Evolutionary conservation across 805 yeast species (phyloP), one percentile per base, ranked within the genome.

Genomic region (Priceomyces medius): DNA sequence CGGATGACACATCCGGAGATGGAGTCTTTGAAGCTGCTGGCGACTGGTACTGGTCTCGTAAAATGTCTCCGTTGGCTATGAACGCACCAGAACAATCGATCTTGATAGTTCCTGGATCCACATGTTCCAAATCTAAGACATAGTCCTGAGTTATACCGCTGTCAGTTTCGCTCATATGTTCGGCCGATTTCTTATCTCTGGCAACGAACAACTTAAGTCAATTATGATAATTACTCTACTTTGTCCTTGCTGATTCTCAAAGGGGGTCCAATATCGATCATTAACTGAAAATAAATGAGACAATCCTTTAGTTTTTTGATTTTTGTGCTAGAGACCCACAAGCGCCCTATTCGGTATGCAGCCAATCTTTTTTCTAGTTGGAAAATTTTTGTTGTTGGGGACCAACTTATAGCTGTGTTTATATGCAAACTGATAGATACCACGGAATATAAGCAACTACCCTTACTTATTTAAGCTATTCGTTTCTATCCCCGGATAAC

Each of bases 11-110:
- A 19, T 55, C 53, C 16, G 63, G 59, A 2, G 62, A 44, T 2
- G 57, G 50, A 7, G 57, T 50, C 2, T 43, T 36, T 3, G 57
- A 45, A 2, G 48, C 36, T 4, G 44, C 38, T 4, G 53, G 40
- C 5, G 51, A 38, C 17, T 38, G 24, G 4, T 37, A 31, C 6
- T 43, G 41, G 17, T 58, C 58, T 21, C 63, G 53, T 20, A 68
- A 48, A 35, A 69, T 48, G 39, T 63, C 61, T 46, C 69, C 74
- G 43, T 69, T 70, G 41, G 73, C 76, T 7, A 71, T 71, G 43
- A 59, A 71, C 0, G 76, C 75, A 4, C 74, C 75, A 2, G 71
- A 63, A 50, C 74, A 68, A 42, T 71, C 76, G 37, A 71, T 69
- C 32, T 58, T 55, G 35, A 71, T 65, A 8, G 70, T 67, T 4